Base-by-base conservation (phyloP, 768 basidiomycete species). In the Plicaturopsis crispa region DNA sequence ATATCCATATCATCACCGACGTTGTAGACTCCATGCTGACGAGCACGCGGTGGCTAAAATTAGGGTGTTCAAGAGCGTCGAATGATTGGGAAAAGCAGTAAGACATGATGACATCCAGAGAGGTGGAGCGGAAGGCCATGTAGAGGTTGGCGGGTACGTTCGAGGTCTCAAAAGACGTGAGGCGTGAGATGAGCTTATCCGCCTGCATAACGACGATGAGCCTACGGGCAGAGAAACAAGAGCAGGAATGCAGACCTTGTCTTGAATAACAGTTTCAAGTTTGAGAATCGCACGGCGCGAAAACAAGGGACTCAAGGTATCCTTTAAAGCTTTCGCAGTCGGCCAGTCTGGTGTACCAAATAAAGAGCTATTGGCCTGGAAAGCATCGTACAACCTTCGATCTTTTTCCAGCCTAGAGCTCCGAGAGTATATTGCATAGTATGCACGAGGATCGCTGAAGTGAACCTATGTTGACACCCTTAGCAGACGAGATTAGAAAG, bases 401-500 rank as follows among this genome's bases (percentile, higher is more conserved):
- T 66, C 56, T 39, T 68, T 68, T 6, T 54, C 52, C 44, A 63
- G 62, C 36, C 55, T 55, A 4, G 54, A 52, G 14, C 60, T 59
- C 10, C 8, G 10, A 21, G 34, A 40, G 46, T 70, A 67, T 16
- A 70, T 67, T 13, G 66, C 66, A 20, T 51, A 51, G 40, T 66
- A 66, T 4, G 58, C 65, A 6, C 51, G 45, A 12, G 65, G 63
- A 39, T 63, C 56, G 33, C 57, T 60, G 51, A 70, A 70, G 38
- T 67, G 66, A 35, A 70, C 58, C 68, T 69, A 32, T 23, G 36
- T 5, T 12, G 10, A 19, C 12, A 30, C 24, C 17, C 11, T 31
- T n/a, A 12, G 6, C 28, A 41, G n/a, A 19, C 34, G 23, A 40
- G n/a, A 2, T 33, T 33, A 6, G 2, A 28, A 33, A 10, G 31